Evolutionary conservation across 495 filamentous ascomycete genomes (phyloP).

Genomic region (Penicillium pancosmium): DNA sequence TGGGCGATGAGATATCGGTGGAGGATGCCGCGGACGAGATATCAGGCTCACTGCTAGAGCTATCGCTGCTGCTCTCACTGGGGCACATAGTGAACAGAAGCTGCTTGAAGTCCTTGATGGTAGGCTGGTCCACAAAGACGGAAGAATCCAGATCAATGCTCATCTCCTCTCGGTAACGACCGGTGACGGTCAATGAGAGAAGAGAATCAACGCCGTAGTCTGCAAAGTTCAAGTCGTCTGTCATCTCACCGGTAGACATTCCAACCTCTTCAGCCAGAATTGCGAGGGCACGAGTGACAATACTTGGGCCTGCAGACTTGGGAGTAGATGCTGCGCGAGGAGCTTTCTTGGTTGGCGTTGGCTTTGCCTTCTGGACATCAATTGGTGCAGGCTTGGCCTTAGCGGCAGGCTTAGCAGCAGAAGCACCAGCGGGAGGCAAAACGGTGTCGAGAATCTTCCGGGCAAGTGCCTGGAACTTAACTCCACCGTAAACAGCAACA

Average conservation of each 20-base stretch:
- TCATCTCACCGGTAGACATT: constrained; percentile 62
- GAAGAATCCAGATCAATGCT: constrained; percentile 53
- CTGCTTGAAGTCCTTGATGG: constrained; percentile 63
- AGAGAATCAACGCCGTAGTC: constrained; percentile 59
- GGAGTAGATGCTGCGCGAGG: constrained; percentile 25
- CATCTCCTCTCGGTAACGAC: constrained; percentile 53
- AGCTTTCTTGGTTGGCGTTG: constrained; percentile 36
- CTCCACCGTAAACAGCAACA: constrained; percentile 66
- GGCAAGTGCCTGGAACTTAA: constrained; percentile 67
- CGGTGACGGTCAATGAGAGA: constrained; percentile 51
- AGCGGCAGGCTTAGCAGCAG: constrained; percentile 37
- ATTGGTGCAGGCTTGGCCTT: constrained; percentile 41
- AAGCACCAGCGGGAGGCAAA: constrained; percentile 63
- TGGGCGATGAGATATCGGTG: constrained; percentile 39
- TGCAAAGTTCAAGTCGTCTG: constrained; percentile 50
- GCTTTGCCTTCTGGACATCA: constrained; percentile 37
- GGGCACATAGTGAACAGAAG: constrained; percentile 50
- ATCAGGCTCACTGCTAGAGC: constrained; percentile 37
- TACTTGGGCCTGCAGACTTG: constrained; percentile 31
- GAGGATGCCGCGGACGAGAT: constrained; percentile 36
- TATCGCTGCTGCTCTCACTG: constrained; percentile 34
- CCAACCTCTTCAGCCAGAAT: constrained; percentile 71
- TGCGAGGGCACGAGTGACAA: constrained; percentile 51
- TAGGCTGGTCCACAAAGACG: constrained; percentile 61
- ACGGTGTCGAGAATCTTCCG: constrained; percentile 67